A percentile compares a stretch with the other conserved stretches of the same genome.
These are phyloP conservation scores for Paraleonurus japonicus DNA, from an alignment of 257 asterid species.

Conservation along the genomic window DNA sequence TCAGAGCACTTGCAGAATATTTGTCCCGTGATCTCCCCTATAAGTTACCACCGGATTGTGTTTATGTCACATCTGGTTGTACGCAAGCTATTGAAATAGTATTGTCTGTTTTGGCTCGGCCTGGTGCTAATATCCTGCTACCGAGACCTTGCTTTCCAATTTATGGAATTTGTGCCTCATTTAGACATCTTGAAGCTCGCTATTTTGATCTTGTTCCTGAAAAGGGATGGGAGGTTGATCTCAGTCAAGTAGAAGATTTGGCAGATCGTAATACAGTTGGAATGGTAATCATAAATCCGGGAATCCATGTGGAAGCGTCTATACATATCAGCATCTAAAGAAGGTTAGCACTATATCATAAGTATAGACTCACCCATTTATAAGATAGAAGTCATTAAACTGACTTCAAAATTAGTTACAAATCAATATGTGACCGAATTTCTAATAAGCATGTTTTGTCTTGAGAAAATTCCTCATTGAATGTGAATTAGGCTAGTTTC, in stretches of 20 bases:
- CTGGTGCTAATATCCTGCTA: constrained; percentile 71
- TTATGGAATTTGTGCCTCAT: constrained; percentile 66
- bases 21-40: constrained; percentile 71
- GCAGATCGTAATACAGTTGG: constrained; percentile 81
- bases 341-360: constrained; percentile 52
- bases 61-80: constrained; percentile 88
- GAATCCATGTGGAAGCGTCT: constrained; percentile 93
- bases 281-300: constrained; percentile 79
- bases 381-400: neutral
- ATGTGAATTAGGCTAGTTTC: neutral
- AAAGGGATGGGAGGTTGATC: constrained; percentile 80
- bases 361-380: neutral
- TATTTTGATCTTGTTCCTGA: constrained; percentile 69
- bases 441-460: neutral
- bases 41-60: constrained; percentile 56
- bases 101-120: constrained; percentile 59
- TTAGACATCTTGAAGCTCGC: constrained; percentile 64
- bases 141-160: constrained; percentile 89
- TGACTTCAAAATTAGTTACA: neutral
- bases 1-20: constrained; percentile 79
- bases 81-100: constrained; percentile 85
- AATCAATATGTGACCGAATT: neutral
- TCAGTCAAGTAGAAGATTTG: constrained; percentile 54
- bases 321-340: constrained; percentile 56
- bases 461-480: neutral